Percentiles rank a stretch among this genome's conserved stretches.
Conservation (phyloP, 2,329 filamentous ascomycete genomes). For the Trichoderma arundinaceum region DNA sequence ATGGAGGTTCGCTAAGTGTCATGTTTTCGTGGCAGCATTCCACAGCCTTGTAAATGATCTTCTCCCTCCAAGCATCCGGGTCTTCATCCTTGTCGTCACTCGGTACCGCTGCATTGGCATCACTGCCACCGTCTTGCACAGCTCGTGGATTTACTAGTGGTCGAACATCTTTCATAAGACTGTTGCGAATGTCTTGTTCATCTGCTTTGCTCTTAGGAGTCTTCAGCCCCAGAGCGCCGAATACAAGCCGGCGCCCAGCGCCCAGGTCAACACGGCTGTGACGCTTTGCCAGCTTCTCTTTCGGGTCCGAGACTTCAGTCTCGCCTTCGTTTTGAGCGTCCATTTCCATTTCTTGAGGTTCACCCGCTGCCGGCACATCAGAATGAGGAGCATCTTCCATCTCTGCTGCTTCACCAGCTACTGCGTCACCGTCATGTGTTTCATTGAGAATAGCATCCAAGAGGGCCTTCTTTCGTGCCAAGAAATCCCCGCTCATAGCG, state of each 20-base stretch:
- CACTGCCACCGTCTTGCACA: slow-evolving; percentile 32
- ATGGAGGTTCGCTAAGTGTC: slow-evolving; percentile 76
- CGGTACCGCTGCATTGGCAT: slow-evolving; percentile 15
- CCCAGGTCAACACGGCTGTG: slow-evolving; percentile 52
- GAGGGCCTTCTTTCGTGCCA: slow-evolving; percentile 50
- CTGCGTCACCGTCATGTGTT: not conserved
- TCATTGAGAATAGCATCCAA: slow-evolving; percentile 40
- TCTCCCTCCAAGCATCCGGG: slow-evolving; percentile 72
- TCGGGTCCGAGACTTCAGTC: not conserved
- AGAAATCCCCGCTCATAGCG: slow-evolving; percentile 39
- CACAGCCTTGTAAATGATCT: slow-evolving; percentile 76
- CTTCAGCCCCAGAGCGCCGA: slow-evolving; percentile 73
- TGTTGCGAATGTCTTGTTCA: slow-evolving; percentile 65
- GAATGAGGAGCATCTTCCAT: not conserved
- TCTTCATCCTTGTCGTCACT: slow-evolving; percentile 41
- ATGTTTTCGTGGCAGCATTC: slow-evolving; percentile 79
- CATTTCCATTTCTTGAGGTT: not conserved
- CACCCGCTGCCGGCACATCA: not conserved
- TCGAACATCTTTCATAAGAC: slow-evolving; percentile 61
- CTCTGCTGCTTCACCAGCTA: not conserved
- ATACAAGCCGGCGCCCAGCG: slow-evolving; percentile 70
- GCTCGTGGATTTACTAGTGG: slow-evolving; percentile 48
- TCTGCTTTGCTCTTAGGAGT: slow-evolving; percentile 72
- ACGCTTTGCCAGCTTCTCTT: slow-evolving; percentile 28
- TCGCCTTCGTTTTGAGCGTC: not conserved